Evolutionary conservation across 2,329 filamentous ascomycete species (phyloP).

Genomic region (Botrytis fabae): DNA sequence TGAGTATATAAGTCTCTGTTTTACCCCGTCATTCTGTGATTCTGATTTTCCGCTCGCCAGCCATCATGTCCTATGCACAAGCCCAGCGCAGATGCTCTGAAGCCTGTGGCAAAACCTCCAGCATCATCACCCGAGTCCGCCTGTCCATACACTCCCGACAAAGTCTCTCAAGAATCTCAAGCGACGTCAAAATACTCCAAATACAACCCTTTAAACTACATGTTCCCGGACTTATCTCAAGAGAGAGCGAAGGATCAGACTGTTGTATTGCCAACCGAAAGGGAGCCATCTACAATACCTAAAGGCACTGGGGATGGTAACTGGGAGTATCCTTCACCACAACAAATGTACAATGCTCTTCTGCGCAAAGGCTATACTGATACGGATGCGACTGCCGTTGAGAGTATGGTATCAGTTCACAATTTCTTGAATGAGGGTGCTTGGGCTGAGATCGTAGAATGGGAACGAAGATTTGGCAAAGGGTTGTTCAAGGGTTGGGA

Average conservation of each 20-base stretch:
- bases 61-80: constrained; percentile 71
- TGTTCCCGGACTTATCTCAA: constrained; percentile 87
- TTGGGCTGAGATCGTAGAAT: constrained; percentile 91
- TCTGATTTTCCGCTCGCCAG: constrained; percentile 43
- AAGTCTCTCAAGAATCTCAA: constrained; percentile 27
- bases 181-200: constrained; percentile 58
- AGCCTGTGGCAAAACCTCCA: constrained; percentile 34
- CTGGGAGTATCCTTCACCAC: constrained; percentile 97
- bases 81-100: constrained; percentile 38
- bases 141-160: constrained; percentile 40
- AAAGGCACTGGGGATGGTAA: constrained; percentile 74
- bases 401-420: constrained; percentile 96
- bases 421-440: constrained; percentile 98
- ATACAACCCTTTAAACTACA: constrained; percentile 86
- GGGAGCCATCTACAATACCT: constrained; percentile 89
- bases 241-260: constrained; percentile 72
- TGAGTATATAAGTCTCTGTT: constrained; percentile 26
- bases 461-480: constrained; percentile 81
- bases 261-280: constrained; percentile 71
- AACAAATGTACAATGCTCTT: constrained; percentile 99
- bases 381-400: constrained; percentile 88
- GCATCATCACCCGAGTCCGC: constrained; percentile 38
- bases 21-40: constrained; percentile 24
- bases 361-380: constrained; percentile 94
- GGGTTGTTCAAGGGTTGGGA: constrained; percentile 74